Evolutionary conservation across 805 yeast genomes (phyloP).

Genomic region (Saccharomycodes ludwigii): DNA sequence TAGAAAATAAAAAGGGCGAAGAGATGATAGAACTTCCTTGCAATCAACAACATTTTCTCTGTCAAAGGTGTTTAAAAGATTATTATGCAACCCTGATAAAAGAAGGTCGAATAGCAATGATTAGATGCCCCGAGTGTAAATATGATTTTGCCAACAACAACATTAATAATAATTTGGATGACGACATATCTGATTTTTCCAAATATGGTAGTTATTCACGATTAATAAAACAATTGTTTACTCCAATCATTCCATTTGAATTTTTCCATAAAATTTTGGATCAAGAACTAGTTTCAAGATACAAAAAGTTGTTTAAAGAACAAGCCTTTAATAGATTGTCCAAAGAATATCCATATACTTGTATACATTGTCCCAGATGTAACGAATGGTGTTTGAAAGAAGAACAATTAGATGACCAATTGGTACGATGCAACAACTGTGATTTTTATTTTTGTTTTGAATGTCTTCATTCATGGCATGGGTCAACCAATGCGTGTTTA

Average conservation of each 20-base stretch:
- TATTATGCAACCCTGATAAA: slow-evolving; percentile 31
- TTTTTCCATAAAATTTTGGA: slow-evolving; percentile 24
- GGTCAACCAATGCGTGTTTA: slow-evolving; percentile 35
- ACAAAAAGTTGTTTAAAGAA: slow-evolving; percentile 24
- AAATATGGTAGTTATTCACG: slow-evolving; percentile 15
- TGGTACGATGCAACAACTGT: slow-evolving; percentile 39
- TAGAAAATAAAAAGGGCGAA: slow-evolving; percentile 34
- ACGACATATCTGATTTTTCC: too few relatives aligned
- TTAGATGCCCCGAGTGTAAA: slow-evolving; percentile 52
- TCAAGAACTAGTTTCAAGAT: slow-evolving; percentile 25
- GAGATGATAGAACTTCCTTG: slow-evolving; percentile 29
- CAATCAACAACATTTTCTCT: slow-evolving; percentile 31
- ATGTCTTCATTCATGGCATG: slow-evolving; percentile 54
- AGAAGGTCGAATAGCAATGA: slow-evolving; percentile 35
- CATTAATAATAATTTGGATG: too few relatives aligned
- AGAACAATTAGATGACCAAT: slow-evolving; percentile 31
- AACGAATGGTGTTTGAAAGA: slow-evolving; percentile 33
- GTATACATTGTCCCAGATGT: slow-evolving; percentile 45
- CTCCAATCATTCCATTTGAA: slow-evolving; percentile 27
- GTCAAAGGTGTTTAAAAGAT: slow-evolving; percentile 31
- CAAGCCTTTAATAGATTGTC: slow-evolving; percentile 32
- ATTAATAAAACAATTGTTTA: too few relatives aligned
- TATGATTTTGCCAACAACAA: too few relatives aligned
- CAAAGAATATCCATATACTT: slow-evolving; percentile 33
- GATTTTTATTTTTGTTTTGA: slow-evolving; percentile 41